These are phyloP conservation scores for Phaffomyces opuntiae DNA, from an alignment of 805 yeast species.

Conservation along the genomic window DNA sequence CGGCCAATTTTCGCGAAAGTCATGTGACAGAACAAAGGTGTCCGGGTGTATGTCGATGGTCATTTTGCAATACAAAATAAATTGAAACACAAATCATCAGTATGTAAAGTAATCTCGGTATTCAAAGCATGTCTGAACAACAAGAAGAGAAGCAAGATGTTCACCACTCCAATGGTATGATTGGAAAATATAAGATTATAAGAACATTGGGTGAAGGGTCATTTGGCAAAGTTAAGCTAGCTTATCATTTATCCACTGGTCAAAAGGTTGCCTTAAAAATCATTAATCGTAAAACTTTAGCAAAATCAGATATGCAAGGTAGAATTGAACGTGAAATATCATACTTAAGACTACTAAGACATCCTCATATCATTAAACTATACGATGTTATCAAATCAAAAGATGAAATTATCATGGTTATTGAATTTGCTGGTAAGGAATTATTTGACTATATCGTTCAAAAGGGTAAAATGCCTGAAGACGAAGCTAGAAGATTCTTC, in stretches of 20 bases:
- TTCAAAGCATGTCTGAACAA: conserved; percentile 14
- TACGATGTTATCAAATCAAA: conserved; percentile 93
- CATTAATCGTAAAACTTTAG: conserved; percentile 84
- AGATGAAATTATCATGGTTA: conserved; percentile 95
- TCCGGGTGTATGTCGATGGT: neutral
- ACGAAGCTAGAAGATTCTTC: conserved; percentile 86
- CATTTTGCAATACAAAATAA: too few species aligned
- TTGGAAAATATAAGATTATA: conserved; percentile 90
- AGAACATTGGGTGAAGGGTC: conserved; percentile 95
- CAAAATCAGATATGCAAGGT: conserved; percentile 96
- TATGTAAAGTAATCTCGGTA: neutral
- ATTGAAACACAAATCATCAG: too few species aligned
- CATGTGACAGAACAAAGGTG: neutral
- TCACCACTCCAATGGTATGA: conserved; percentile 36
- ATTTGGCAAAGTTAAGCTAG: conserved; percentile 91
- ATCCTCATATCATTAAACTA: conserved; percentile 92
- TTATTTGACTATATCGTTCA: conserved; percentile 93
- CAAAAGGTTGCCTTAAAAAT: conserved; percentile 90
- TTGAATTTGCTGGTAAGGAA: conserved; percentile 95
- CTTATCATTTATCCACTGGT: conserved; percentile 84
- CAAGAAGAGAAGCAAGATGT: conserved; percentile 20
- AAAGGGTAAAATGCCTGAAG: conserved; percentile 86
- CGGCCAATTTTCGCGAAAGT: neutral
- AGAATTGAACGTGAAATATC: conserved; percentile 92
- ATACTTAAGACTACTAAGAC: conserved; percentile 78